A percentile compares a stretch with the other conserved stretches of the same genome.
These are phyloP conservation scores for Diplosphaera chodatii DNA, from an alignment of 139 green algal species.

Conservation along the genomic window DNA sequence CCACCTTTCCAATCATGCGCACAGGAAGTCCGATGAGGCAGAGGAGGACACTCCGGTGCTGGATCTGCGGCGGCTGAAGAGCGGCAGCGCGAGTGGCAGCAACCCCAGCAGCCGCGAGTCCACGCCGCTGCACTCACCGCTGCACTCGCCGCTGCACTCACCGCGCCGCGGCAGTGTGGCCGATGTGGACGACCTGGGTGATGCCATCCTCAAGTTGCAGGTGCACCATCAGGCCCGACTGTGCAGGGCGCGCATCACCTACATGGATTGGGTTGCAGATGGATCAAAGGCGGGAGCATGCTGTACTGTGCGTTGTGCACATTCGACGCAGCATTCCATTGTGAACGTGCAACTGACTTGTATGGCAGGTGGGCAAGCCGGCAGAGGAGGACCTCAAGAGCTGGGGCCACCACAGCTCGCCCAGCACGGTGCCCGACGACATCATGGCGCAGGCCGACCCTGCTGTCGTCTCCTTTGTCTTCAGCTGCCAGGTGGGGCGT, in stretches of 20 bases:
- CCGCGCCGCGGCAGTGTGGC: not conserved
- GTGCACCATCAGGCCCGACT: too few species aligned
- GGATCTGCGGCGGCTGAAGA: too few species aligned
- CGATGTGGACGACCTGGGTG: not conserved
- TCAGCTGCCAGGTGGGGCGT: constrained; percentile 59
- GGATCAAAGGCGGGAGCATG: too few species aligned
- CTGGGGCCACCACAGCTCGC: constrained; percentile 83
- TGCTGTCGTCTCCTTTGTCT: constrained; percentile 78
- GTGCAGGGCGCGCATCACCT: too few species aligned
- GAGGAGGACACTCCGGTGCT: not conserved
- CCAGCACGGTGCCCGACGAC: constrained; percentile 69
- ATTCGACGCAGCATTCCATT: too few species aligned
- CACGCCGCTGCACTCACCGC: not conserved
- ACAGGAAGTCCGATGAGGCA: not conserved
- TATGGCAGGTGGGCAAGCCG: constrained; percentile 76
- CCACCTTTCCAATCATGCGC: too few species aligned
- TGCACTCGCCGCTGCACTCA: not conserved
- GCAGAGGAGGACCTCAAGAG: constrained; percentile 83
- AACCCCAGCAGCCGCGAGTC: not conserved
- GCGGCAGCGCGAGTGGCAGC: constrained; percentile 10
- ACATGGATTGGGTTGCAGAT: too few species aligned
- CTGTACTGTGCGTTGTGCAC: too few species aligned
- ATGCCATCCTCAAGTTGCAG: not conserved
- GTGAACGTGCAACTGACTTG: not conserved
- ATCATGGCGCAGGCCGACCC: constrained; percentile 37